These are phyloP conservation scores for Lentinula detonsa DNA, from an alignment of 768 basidiomycete genomes.

Conservation along the genomic window DNA sequence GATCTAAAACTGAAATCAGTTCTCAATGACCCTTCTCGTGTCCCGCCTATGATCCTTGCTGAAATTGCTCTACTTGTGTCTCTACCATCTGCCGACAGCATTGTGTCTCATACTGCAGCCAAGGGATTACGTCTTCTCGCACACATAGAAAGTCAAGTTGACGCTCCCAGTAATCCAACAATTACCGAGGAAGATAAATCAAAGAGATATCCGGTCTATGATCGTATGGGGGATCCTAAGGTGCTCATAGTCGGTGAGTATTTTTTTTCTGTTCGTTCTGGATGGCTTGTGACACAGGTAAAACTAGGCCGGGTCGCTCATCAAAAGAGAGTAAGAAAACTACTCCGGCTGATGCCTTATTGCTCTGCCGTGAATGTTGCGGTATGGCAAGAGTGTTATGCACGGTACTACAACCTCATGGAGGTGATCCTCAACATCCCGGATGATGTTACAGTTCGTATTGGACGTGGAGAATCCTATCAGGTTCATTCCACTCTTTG, in stretches of 20 bases:
- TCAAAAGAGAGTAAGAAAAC: slow-evolving; percentile 74
- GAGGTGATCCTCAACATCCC: slow-evolving; percentile 45
- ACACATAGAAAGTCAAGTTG: slow-evolving; percentile 57
- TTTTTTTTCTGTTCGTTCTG: not conserved
- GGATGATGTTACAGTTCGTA: slow-evolving; percentile 24
- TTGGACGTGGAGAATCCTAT: slow-evolving; percentile 20
- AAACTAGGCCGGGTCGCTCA: slow-evolving; percentile 63
- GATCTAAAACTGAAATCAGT: slow-evolving; percentile 25
- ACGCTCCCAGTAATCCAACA: slow-evolving; percentile 43
- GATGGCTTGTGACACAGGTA: slow-evolving; percentile 7
- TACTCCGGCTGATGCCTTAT: slow-evolving; percentile 57
- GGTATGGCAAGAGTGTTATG: slow-evolving; percentile 81
- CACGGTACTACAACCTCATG: slow-evolving; percentile 62
- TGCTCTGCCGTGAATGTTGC: slow-evolving; percentile 66
- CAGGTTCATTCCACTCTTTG: slow-evolving; percentile 15
- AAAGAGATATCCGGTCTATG: slow-evolving; percentile 69
- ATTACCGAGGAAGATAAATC: slow-evolving; percentile 57
- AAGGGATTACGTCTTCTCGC: slow-evolving; percentile 64
- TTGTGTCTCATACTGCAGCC: slow-evolving; percentile 63
- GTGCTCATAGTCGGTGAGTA: slow-evolving; percentile 61
- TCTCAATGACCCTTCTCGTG: slow-evolving; percentile 45
- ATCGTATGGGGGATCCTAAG: slow-evolving; percentile 73
- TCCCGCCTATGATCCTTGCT: slow-evolving; percentile 58
- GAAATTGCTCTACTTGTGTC: slow-evolving; percentile 73
- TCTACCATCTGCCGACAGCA: slow-evolving; percentile 62